These are phyloP conservation scores for Basipetospora chlamydospora DNA, from an alignment of 2,329 filamentous ascomycete species.

Conservation along the genomic window DNA sequence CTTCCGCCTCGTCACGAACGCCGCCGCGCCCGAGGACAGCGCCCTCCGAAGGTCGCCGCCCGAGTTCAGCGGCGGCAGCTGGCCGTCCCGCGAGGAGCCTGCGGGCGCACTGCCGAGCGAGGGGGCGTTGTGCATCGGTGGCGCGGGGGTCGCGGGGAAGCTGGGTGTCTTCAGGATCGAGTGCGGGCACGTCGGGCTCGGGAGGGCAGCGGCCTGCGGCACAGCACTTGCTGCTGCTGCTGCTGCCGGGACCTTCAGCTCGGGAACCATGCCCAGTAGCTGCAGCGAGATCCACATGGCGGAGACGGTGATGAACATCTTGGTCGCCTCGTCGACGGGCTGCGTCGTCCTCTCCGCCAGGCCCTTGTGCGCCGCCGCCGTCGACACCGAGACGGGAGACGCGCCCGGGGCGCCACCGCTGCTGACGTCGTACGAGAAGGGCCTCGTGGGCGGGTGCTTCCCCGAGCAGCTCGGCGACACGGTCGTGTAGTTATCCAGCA, in stretches of 20 bases:
- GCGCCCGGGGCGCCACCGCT: not conserved
- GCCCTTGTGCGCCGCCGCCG: not conserved
- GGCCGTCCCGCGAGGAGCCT: no score
- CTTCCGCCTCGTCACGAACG: conserved; percentile 12
- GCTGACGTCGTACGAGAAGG: conserved; percentile 3
- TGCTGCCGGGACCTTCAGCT: conserved; percentile 1
- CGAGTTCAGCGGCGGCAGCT: no score
- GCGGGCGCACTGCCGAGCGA: no score
- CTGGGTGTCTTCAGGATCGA: not conserved
- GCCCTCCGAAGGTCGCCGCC: conserved; percentile 8
- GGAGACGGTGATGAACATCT: conserved; percentile 12
- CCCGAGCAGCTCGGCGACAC: conserved; percentile 1
- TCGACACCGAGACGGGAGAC: not conserved
- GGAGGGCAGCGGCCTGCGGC: no score
- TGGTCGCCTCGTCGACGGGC: conserved; percentile 11
- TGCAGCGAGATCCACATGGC: conserved; percentile 13
- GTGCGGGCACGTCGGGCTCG: not conserved
- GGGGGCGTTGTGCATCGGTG: no score
- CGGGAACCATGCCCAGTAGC: conserved; percentile 9
- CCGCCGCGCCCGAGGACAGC: conserved; percentile 12
- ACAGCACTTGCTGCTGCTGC: no score
- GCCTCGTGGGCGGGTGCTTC: conserved; percentile 3
- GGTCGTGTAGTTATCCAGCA: conserved; percentile 35
- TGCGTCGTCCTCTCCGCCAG: conserved; percentile 7
- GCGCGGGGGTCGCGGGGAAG: no score